Base-by-base conservation (phyloP, 2,329 filamentous ascomycete species). In the Diaporthe vexans region DNA sequence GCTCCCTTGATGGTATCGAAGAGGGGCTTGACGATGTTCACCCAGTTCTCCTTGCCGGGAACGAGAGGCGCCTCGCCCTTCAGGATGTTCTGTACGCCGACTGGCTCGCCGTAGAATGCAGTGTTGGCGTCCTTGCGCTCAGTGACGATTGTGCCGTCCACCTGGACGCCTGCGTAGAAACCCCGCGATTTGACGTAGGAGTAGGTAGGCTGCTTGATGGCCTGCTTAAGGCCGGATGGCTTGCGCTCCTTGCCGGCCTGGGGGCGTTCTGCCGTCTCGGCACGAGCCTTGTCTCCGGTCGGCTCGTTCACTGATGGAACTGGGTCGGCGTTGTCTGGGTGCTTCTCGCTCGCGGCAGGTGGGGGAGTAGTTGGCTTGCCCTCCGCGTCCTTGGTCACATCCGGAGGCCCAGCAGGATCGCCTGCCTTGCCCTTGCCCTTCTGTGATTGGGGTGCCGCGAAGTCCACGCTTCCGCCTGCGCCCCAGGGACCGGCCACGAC, bases 101-200 rank as follows among this genome's bases (percentile, higher is more conserved):
- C 79, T 6, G 80, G 77, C n/a, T 93, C 87, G 29, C 93, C 93
- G 81, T 97, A 98, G 80, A 98, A 98, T 8, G 90, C 90, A 70
- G 94, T 93, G 79, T 98, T 98, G 80, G 96, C 95, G 74, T 96
- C 94, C n/a, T 90, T 92, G 68, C 95, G 91, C 83, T 97, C 94
- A 35, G 96, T 94, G 65, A 98, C 88, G 15, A 97, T 90, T 0
- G 95, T 97, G 35, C 95, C 95, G 79, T 98, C 95, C 46, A 97
- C 89, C 79, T 95, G 94, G 0, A 97, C 90, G 40, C 95, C 95
- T 1, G 94, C 95, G 80, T 97, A 98, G 78, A 98, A 91, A 6
- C 95, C 95, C 70, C 95, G 91, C 63, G 93, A 95, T 85, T 97
- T 98, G 84, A 98, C 91, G 81, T 98, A 98, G 3, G 86, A 87